Conservation (phyloP, 345 rosid genomes). For the Bretschneidera sinensis region DNA sequence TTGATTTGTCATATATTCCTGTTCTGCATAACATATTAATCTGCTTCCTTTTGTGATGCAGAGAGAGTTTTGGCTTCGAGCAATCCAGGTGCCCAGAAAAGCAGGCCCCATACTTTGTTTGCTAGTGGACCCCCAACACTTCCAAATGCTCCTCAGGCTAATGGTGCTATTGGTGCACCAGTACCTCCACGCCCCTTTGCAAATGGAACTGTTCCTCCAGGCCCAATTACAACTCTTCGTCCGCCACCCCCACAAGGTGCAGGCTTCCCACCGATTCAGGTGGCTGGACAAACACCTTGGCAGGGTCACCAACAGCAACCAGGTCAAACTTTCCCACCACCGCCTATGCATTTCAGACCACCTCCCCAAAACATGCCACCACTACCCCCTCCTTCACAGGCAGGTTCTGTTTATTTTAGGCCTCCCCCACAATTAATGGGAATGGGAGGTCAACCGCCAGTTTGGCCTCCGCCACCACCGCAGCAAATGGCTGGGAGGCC, state of each 20-base stretch:
- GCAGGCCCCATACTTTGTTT: constrained; percentile 92
- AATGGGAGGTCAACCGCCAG: constrained; percentile 55
- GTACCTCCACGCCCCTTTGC: constrained; percentile 68
- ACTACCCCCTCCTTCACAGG: constrained; percentile 50
- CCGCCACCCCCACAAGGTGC: constrained; percentile 67
- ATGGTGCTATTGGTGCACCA: constrained; percentile 65
- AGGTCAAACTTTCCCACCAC: constrained; percentile 49
- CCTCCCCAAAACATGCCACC: constrained; percentile 68
- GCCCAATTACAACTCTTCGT: constrained; percentile 42
- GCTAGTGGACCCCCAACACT: constrained; percentile 89
- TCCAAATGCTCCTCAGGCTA: constrained; percentile 46
- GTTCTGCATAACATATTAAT: not conserved
- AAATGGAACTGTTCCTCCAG: constrained; percentile 54
- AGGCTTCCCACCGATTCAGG: constrained; percentile 48
- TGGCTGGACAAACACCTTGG: constrained; percentile 56
- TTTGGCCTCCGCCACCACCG: constrained; percentile 58
- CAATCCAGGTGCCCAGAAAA: constrained; percentile 74
- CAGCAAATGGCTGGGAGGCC: constrained; percentile 38
- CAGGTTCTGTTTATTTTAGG: constrained; percentile 32
- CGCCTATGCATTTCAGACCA: constrained; percentile 67
- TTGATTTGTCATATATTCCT: not conserved
- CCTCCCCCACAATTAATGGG: constrained; percentile 79
- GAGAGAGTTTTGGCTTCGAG: constrained; percentile 98
- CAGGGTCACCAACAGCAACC: constrained; percentile 66
- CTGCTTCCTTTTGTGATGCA: constrained; percentile 23